Conservation (phyloP, 352 stramenopile genomes). For the Phytopythium vexans region DNA sequence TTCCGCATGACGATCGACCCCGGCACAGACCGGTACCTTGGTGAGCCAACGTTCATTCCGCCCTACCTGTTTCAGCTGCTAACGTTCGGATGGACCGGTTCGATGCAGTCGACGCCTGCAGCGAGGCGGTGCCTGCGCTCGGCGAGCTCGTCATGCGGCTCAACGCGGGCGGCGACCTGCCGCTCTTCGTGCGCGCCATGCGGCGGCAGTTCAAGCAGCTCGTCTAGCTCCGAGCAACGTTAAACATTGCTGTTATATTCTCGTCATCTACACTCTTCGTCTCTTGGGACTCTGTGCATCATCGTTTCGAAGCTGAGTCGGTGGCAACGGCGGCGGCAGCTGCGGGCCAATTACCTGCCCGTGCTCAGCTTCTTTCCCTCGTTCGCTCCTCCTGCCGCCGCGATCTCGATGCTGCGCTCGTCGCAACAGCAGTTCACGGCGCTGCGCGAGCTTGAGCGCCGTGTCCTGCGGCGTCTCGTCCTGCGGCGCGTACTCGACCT, state of each 20-base stretch:
- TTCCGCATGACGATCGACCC: slow-evolving; percentile 70
- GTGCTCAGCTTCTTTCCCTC: slow-evolving; percentile 2
- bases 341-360: slow-evolving; percentile 41
- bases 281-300: slow-evolving; percentile 6
- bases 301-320: slow-evolving; percentile 8
- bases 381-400: neutral
- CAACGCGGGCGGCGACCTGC: slow-evolving; percentile 65
- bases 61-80: neutral
- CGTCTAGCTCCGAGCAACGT: slow-evolving; percentile 17
- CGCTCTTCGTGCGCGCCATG: slow-evolving; percentile 77
- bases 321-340: slow-evolving; percentile 13
- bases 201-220: slow-evolving; percentile 72
- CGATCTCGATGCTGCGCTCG: slow-evolving; percentile 14
- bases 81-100: neutral
- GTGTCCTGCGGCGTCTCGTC: slow-evolving; percentile 60
- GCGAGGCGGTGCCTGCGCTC: slow-evolving; percentile 41
- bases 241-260: neutral
- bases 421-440: slow-evolving; percentile 49
- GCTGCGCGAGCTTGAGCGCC: slow-evolving; percentile 50
- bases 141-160: slow-evolving; percentile 53
- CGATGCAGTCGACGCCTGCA: slow-evolving; percentile 58
- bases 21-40: slow-evolving; percentile 55
- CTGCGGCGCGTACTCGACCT: slow-evolving; percentile 63
- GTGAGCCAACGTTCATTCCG: slow-evolving; percentile 14
- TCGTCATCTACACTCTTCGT: too few relatives aligned